Percentiles rank a stretch among this genome's conserved stretches.
Evolutionary conservation across 2,329 filamentous ascomycete genomes (phyloP).

Genomic region (Pestalotiopsis sp.): DNA sequence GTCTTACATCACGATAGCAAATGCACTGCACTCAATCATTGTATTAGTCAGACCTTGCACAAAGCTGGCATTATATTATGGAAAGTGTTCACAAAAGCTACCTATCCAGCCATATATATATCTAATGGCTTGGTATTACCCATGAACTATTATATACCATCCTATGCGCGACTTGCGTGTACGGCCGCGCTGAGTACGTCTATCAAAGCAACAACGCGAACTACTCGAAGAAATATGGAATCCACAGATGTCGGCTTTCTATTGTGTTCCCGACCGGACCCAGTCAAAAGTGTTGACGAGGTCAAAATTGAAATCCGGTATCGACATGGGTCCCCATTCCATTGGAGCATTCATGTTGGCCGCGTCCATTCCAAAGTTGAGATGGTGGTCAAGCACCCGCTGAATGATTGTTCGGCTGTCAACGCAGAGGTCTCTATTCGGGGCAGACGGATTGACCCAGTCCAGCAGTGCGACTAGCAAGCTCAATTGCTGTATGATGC

Average conservation of each 20-base stretch:
- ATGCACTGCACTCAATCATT: no score
- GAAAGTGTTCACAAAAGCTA: no score
- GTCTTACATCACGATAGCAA: no score
- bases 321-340: slow-evolving; percentile 29
- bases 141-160: no score
- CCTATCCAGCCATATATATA: no score
- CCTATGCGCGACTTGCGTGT: no score
- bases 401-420: slow-evolving; percentile 45
- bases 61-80: no score
- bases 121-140: no score
- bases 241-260: background rate
- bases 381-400: slow-evolving; percentile 44
- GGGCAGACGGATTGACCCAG: slow-evolving; percentile 44
- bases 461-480: slow-evolving; percentile 47
- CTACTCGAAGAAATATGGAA: background rate
- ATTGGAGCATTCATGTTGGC: slow-evolving; percentile 16
- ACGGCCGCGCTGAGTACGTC: no score
- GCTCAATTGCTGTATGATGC: slow-evolving; percentile 47
- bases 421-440: slow-evolving; percentile 44
- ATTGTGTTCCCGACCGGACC: slow-evolving; percentile 15
- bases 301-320: slow-evolving; percentile 41
- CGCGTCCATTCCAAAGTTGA: slow-evolving; percentile 32
- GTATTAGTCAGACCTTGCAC: no score
- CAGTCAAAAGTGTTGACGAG: slow-evolving; percentile 46
- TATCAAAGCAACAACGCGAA: no score